A percentile compares a stretch with the other conserved stretches of the same genome.
These are phyloP conservation scores for Psilocybe sp. DNA, from an alignment of 768 basidiomycete species.

Conservation along the genomic window DNA sequence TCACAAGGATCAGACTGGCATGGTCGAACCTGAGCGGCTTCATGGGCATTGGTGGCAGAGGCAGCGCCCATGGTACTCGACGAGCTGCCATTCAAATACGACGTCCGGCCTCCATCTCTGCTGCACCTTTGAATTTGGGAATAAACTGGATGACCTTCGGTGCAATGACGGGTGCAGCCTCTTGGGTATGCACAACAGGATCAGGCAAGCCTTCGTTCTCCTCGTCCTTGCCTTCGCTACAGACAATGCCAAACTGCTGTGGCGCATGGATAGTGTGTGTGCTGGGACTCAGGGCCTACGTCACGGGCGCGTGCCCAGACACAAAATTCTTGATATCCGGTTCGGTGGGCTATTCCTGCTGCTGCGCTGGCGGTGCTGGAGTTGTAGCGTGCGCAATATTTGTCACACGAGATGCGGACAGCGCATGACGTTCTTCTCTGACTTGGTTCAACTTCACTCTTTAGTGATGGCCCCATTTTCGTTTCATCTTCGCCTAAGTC, in stretches of 20 bases:
- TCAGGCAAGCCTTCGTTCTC: too few species aligned
- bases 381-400: background rate
- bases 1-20: too few species aligned
- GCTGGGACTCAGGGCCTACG: too few species aligned
- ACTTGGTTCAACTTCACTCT: constrained; percentile 72
- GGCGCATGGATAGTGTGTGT: too few species aligned
- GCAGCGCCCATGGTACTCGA: constrained; percentile 32
- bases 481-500: constrained; percentile 62
- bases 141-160: constrained; percentile 57
- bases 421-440: constrained; percentile 60
- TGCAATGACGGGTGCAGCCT: too few species aligned
- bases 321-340: constrained; percentile 28
- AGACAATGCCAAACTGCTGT: too few species aligned
- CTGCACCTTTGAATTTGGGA: constrained; percentile 78
- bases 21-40: constrained; percentile 33
- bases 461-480: constrained; percentile 35
- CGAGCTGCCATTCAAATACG: constrained; percentile 68
- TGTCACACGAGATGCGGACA: background rate
- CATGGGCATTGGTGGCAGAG: constrained; percentile 27
- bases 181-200: too few species aligned
- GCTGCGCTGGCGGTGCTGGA: background rate
- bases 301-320: constrained; percentile 21
- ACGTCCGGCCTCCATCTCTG: constrained; percentile 79
- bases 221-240: too few species aligned
- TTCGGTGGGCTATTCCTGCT: background rate